A percentile compares a stretch with the other conserved stretches of the same genome.
These are phyloP conservation scores for Talaromyces sp. DNA, from an alignment of 2,329 filamentous ascomycete species.

Conservation along the genomic window DNA sequence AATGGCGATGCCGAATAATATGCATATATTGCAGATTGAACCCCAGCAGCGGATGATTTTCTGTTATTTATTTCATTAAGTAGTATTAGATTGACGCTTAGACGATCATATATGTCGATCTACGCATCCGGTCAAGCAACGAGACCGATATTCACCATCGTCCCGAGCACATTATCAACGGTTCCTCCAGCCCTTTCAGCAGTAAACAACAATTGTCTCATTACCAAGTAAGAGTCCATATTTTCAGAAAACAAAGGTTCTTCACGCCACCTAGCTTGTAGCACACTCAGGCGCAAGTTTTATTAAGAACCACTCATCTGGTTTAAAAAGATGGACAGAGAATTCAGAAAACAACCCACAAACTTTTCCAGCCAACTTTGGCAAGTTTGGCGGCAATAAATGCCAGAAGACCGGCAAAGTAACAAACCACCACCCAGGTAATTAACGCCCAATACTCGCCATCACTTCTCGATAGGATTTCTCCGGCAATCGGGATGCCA, in stretches of 20 bases:
- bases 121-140: background rate
- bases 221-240: background rate
- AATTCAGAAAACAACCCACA: constrained; percentile 34
- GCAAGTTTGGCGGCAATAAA: constrained; percentile 58
- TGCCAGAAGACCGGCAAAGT: constrained; percentile 53
- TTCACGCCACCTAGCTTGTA: background rate
- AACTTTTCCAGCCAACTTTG: constrained; percentile 52
- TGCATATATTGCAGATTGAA: background rate
- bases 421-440: constrained; percentile 60
- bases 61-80: background rate
- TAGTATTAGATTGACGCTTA: background rate
- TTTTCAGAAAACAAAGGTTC: background rate
- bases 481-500: constrained; percentile 59
- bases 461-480: constrained; percentile 54
- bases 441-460: constrained; percentile 66
- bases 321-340: background rate
- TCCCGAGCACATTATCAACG: background rate
- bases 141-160: background rate
- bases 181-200: background rate
- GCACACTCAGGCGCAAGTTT: background rate
- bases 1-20: background rate
- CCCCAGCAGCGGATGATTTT: background rate
- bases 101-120: background rate
- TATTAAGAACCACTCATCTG: background rate
- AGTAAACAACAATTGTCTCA: background rate